Base-by-base conservation (phyloP, 805 yeast genomes). In the Yamadazyma philogaea region DNA sequence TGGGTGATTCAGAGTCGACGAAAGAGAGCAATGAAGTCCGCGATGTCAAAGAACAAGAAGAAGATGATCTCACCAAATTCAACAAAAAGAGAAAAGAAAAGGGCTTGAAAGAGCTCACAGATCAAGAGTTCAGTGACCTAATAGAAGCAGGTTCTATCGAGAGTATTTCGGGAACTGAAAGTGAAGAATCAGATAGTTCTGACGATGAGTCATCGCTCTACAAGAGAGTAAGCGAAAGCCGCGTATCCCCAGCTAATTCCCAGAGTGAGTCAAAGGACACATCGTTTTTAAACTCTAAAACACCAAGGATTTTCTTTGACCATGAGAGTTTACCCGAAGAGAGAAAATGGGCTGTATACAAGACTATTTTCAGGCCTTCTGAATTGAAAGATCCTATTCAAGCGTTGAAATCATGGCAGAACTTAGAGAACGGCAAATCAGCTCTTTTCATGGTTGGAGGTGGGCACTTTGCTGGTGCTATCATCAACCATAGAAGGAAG, bases 381-480 rank as follows among this genome's bases (percentile, higher is more conserved):
- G 66, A 68, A n/a, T 56, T 75, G 38, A 53, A 63, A 2, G 60
- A 65, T 3, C 93, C 95, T 0, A 48, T 78, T 6, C 64, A 62
- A n/a, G 56, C 74, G 0, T 51, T 87, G n/a, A 53, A 56, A 21
- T 37, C 52, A 22, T 74, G 74, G 74, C 51, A 61, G 7, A 14
- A 39, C 51, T 46, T 34, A n/a, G 56, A 52, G 3, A 47, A 54
- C 0, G 64, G 66, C 3, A 72, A 73, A 34, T 86, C 96, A 4
- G 95, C 95, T 0, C 61, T 93, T 10, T 77, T 93, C 51, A 87
- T 93, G 96, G 78, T 93, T 40, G 97, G 97, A 12, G 97, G 98
- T 34, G 99, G 99, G 32, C 97, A 93, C 65, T 93, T 93, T 69
- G 96, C 98, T 0, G 99, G 93, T 15, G 96, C 96, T 0, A 84